A percentile compares a stretch with the other conserved stretches of the same genome.
Conservation (phyloP, 768 basidiomycete genomes). For the Amanita inopinata region DNA sequence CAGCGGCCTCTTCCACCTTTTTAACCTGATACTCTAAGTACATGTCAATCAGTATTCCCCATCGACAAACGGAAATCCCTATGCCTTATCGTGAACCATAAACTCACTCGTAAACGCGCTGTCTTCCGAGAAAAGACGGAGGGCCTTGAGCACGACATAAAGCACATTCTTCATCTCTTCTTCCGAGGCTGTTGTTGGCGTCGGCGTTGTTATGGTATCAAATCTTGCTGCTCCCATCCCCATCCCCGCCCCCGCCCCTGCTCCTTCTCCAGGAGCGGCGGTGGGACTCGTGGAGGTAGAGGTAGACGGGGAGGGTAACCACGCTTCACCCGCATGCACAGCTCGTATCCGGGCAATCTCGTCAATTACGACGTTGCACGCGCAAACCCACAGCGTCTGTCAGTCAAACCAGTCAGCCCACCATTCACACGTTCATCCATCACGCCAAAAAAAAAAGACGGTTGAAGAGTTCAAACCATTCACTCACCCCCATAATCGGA, state of each 20-base stretch:
- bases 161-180: conserved; percentile 33
- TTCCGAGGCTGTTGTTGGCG: conserved; percentile 19
- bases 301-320: conserved; percentile 22
- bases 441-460: conserved; percentile 9
- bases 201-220: conserved; percentile 1
- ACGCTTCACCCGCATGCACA: conserved; percentile 16
- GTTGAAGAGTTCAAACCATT: conserved; percentile 1
- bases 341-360: conserved; percentile 34
- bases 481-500: conserved; percentile 44
- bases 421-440: conserved; percentile 6
- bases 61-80: not conserved
- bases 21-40: conserved; percentile 33
- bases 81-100: not conserved
- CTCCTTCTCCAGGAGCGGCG: no score
- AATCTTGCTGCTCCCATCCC: no score
- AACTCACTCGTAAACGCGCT: conserved; percentile 36
- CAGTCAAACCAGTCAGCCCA: no score
- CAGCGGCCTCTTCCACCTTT: conserved; percentile 32
- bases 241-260: no score
- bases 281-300: no score
- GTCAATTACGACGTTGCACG: conserved; percentile 36
- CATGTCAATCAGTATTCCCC: conserved; percentile 7
- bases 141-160: conserved; percentile 28
- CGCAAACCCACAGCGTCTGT: conserved; percentile 37
- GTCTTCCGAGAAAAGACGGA: conserved; percentile 35